Conservation (phyloP, 1,139 yeast genomes). For the Ashbya aceris region DNA sequence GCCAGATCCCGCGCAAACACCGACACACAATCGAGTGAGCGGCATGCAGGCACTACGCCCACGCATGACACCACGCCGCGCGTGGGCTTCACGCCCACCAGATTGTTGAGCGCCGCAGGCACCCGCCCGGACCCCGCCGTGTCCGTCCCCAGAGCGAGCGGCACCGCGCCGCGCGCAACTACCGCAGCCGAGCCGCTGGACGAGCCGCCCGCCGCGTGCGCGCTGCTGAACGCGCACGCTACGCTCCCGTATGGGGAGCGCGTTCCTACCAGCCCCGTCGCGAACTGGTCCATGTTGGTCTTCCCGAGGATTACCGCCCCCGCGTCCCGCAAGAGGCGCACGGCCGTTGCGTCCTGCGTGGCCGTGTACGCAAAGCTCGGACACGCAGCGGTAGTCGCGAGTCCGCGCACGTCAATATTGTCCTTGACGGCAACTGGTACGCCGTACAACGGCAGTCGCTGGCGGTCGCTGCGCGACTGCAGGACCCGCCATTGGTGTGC, state of each 20-base stretch:
- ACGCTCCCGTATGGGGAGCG: slow-evolving; percentile 91
- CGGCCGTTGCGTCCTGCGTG: slow-evolving; percentile 62
- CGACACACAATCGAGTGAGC: slow-evolving; percentile 86
- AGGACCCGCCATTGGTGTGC: slow-evolving; percentile 71
- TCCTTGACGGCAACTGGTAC: slow-evolving; percentile 94
- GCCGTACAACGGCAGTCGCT: slow-evolving; percentile 48
- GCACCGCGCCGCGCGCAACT: slow-evolving; percentile 82
- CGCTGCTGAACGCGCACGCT: slow-evolving; percentile 61
- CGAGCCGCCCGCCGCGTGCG: slow-evolving; percentile 89
- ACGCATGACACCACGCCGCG: slow-evolving; percentile 73
- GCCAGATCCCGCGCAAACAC: slow-evolving; percentile 64
- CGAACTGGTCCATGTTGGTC: slow-evolving; percentile 91
- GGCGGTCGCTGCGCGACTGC: slow-evolving; percentile 50
- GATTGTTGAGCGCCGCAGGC: slow-evolving; percentile 90
- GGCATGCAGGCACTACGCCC: slow-evolving; percentile 97
- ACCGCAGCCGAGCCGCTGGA: slow-evolving; percentile 92
- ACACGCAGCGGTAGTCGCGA: slow-evolving; percentile 90
- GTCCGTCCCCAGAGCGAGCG: slow-evolving; percentile 85
- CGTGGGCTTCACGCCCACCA: slow-evolving; percentile 88
- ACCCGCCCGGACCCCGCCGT: slow-evolving; percentile 99
- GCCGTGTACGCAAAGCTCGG: slow-evolving; percentile 71
- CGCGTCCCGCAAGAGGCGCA: slow-evolving; percentile 55
- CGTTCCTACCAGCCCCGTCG: slow-evolving; percentile 92
- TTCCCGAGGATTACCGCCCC: slow-evolving; percentile 92
- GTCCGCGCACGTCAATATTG: slow-evolving; percentile 78